Evolutionary conservation across 257 asterid species (phyloP).

Genomic region (Solanum chmielewskii): DNA sequence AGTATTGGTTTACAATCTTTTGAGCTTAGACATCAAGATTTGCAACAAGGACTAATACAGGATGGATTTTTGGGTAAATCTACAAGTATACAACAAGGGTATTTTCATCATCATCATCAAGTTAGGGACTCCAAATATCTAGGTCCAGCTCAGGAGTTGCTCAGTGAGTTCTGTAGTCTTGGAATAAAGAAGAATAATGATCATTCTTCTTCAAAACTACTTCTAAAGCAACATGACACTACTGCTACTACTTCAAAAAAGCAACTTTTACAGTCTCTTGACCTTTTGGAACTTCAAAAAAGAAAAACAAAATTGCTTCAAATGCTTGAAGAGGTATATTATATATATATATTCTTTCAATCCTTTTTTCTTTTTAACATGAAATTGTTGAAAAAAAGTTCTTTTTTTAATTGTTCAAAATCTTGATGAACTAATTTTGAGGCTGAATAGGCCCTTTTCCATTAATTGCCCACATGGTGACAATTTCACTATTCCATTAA

Average conservation of each 20-base stretch:
- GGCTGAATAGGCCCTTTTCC: slow-evolving; percentile 12
- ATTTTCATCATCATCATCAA: slow-evolving; percentile 8
- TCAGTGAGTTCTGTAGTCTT: slow-evolving; percentile 66
- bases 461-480: slow-evolving; percentile 41
- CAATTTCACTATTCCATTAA: slow-evolving; percentile 16
- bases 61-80: slow-evolving; percentile 21
- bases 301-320: slow-evolving; percentile 62
- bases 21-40: slow-evolving; percentile 32
- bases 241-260: slow-evolving; percentile 18
- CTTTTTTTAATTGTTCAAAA: background rate
- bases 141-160: slow-evolving; percentile 62
- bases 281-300: slow-evolving; percentile 64
- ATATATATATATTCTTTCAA: background rate
- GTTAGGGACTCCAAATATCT: slow-evolving; percentile 46
- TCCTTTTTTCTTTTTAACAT: background rate
- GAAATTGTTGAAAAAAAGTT: background rate
- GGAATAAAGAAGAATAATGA: slow-evolving; percentile 16
- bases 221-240: slow-evolving; percentile 18
- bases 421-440: slow-evolving; percentile 20
- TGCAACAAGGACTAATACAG: slow-evolving; percentile 10
- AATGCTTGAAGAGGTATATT: slow-evolving; percentile 71
- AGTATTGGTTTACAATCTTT: slow-evolving; percentile 51
- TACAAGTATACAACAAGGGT: background rate
- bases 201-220: slow-evolving; percentile 8
- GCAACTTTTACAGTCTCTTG: slow-evolving; percentile 51